Evolutionary conservation across 257 asterid genomes (phyloP).

Genomic region (Plantago ovata): DNA sequence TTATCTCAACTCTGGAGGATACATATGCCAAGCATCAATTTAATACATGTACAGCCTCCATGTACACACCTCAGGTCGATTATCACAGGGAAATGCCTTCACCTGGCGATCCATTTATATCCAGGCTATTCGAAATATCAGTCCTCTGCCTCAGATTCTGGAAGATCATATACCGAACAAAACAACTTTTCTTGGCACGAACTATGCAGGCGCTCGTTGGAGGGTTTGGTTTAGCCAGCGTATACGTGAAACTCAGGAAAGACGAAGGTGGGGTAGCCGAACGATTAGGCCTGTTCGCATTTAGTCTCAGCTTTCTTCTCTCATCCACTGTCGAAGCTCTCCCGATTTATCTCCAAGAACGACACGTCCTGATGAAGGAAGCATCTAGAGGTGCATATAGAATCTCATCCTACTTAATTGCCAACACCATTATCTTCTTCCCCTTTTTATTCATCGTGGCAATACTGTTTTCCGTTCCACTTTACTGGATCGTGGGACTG

Average conservation of each 20-base stretch:
- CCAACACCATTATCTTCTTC: constrained; percentile 64
- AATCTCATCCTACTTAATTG: constrained; percentile 73
- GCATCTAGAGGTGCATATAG: constrained; percentile 76
- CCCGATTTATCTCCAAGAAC: constrained; percentile 83
- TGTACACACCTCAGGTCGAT: neutral
- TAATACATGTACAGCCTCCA: neutral
- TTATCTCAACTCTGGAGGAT: constrained; percentile 50
- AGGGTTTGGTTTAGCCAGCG: constrained; percentile 79
- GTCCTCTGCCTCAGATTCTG: constrained; percentile 65
- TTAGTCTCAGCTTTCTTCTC: constrained; percentile 81
- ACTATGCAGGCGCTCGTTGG: constrained; percentile 86
- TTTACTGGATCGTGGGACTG: constrained; percentile 81
- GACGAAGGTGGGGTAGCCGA: constrained; percentile 72
- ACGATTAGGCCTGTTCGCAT: constrained; percentile 76
- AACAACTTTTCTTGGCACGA: constrained; percentile 78
- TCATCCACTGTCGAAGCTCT: constrained; percentile 92
- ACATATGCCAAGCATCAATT: constrained; percentile 25
- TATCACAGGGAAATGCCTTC: neutral
- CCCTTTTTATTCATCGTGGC: constrained; percentile 75
- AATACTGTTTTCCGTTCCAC: constrained; percentile 64
- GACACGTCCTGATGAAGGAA: constrained; percentile 72
- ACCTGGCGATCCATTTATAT: constrained; percentile 14
- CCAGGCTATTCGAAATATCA: constrained; percentile 38
- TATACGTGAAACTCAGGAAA: constrained; percentile 53
- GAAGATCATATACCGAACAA: constrained; percentile 81